Percentiles rank a stretch among this genome's conserved stretches.
phyloP scores from a whole-genome alignment of 805 yeast genomes.

The Sungouiella thailandica region DNA sequence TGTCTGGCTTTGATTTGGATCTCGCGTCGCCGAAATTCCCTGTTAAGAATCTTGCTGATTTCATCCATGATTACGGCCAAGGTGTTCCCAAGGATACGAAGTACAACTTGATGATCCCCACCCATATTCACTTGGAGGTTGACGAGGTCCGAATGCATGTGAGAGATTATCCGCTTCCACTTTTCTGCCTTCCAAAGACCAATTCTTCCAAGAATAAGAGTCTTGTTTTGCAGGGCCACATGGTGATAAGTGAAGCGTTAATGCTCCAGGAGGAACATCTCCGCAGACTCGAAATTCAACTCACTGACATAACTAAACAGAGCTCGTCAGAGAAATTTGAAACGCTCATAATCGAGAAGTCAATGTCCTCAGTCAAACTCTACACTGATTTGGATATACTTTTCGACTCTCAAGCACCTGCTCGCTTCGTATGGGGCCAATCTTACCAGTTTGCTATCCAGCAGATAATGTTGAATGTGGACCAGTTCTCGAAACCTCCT shows the following conservation, averaged over 20 bases:
- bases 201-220: constrained; percentile 15
- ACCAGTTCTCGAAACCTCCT: constrained; percentile 85
- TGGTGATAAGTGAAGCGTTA: constrained; percentile 65
- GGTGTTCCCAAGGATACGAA: constrained; percentile 70
- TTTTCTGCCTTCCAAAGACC: constrained; percentile 63
- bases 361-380: constrained; percentile 70
- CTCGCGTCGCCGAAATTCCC: constrained; percentile 25
- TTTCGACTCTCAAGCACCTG: constrained; percentile 51
- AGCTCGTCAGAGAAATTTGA: constrained; percentile 5
- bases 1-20: constrained; percentile 23
- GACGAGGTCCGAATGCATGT: constrained; percentile 65
- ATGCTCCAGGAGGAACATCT: constrained; percentile 46
- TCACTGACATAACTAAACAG: constrained; percentile 34
- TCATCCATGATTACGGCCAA: constrained; percentile 68
- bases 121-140: constrained; percentile 50
- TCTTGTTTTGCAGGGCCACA: constrained; percentile 49
- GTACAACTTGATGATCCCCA: constrained; percentile 67
- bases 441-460: constrained; percentile 82
- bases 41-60: constrained; percentile 46
- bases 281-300: constrained; percentile 57
- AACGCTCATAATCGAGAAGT: constrained; percentile 59
- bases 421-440: constrained; percentile 78
- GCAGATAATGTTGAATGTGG: constrained; percentile 71
- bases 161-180: constrained; percentile 83
- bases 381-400: constrained; percentile 56